Percentiles rank a stretch among this genome's conserved stretches.
Conservation (phyloP, 352 stramenopile genomes). For the Phytophthora multivora region DNA sequence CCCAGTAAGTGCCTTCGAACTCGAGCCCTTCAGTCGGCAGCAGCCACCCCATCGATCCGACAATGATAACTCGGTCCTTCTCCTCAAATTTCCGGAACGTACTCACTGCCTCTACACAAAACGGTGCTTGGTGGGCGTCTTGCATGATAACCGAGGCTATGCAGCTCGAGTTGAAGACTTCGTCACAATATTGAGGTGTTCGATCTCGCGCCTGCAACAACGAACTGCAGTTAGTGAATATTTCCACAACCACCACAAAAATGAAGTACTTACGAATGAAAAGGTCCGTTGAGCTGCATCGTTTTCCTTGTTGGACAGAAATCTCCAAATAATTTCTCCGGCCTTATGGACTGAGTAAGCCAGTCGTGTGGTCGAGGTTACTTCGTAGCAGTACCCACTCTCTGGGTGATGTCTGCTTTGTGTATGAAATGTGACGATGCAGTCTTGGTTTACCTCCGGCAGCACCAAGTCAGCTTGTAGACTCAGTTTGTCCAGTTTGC, state of each 20-base stretch:
- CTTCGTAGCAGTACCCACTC: background rate
- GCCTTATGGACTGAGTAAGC: background rate
- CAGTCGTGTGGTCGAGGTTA: background rate
- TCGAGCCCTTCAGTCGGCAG: background rate
- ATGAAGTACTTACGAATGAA: background rate
- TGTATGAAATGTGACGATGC: background rate
- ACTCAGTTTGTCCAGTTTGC: background rate
- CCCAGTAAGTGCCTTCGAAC: background rate
- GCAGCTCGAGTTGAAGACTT: background rate
- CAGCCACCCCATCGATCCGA: slow-evolving; percentile 2
- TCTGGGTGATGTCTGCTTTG: background rate
- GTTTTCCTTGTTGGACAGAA: slow-evolving; percentile 2
- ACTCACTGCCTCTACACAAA: slow-evolving; percentile 1
- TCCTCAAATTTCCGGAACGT: background rate
- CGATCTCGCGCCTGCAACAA: background rate
- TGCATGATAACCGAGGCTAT: slow-evolving; percentile 1
- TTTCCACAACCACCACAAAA: background rate
- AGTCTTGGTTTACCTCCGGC: background rate
- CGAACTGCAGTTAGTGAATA: background rate
- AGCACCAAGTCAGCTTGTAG: slow-evolving; percentile 1
- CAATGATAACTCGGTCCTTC: background rate
- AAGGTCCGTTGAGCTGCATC: background rate
- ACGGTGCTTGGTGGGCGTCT: background rate
- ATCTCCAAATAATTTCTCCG: background rate
- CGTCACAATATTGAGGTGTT: background rate